Conservation (phyloP, 75 land plant genomes). For the Ceratopteris richardii region DNA sequence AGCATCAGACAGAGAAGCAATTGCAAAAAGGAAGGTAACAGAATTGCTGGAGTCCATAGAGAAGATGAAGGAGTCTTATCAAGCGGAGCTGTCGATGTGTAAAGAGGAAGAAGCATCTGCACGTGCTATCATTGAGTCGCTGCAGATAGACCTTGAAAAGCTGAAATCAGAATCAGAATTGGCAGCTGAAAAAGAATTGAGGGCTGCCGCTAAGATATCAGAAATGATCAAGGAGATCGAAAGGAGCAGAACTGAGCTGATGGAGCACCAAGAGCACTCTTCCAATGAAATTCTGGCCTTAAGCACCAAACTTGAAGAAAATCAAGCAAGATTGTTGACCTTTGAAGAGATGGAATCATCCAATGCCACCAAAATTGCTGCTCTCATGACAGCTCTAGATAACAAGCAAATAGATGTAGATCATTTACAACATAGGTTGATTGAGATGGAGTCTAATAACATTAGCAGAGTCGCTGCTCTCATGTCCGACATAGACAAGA, state of each 20-base stretch:
- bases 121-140: not conserved
- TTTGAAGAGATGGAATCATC: not conserved
- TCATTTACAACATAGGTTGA: too few species aligned
- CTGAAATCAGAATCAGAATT: not conserved
- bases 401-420: too few species aligned
- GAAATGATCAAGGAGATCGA: not conserved
- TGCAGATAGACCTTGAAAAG: not conserved
- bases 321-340: not conserved
- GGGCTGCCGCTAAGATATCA: not conserved
- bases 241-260: not conserved
- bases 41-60: not conserved
- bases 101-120: constrained; percentile 1
- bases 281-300: not conserved
- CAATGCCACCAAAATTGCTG: too few species aligned
- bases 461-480: not conserved
- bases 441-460: not conserved
- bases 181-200: not conserved
- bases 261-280: too few species aligned
- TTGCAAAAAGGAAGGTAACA: not conserved
- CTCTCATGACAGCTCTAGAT: too few species aligned
- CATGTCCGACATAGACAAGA: not conserved
- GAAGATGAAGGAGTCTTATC: not conserved
- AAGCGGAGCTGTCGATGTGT: not conserved
- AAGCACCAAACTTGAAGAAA: not conserved
- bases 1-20: not conserved